Evolutionary conservation across 2,329 filamentous ascomycete species (phyloP), one percentile per base, ranked within the genome.

Genomic region (Arthroderma sp.): DNA sequence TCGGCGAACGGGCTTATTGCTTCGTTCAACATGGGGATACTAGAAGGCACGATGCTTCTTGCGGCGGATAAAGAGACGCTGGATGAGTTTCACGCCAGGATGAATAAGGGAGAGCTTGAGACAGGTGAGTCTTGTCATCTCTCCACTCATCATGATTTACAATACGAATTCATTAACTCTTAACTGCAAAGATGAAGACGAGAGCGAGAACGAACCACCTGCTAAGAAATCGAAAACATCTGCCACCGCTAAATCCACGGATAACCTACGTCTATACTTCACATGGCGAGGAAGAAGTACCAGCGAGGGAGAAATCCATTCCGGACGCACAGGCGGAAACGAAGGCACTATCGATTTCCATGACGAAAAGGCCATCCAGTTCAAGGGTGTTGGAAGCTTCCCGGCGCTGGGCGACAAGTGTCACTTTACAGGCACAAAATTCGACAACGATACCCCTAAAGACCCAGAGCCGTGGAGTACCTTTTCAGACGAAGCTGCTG

Each of bases 11-110:
- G 47, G 5, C 43, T 47, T 6, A 32, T 51, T 43, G 50, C 49
- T 7, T 39, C 47, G 7, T 52, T 50, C 29, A 44, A 50, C 38
- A 22, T 52, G 31, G 50, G 50, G 5, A 44, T 50, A 8, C 6
- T 52, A n/a, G 49, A 52, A 39, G 50, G 50, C 4, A 51, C 49
- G 5, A 52, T 52, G 49, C 30, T 51, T 4, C 44, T 52, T 27
- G 49, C 49, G 8, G 6, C 42, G n/a, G 40, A 44, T 30, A 42
- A 47, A 29, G 15, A 32, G 4, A 40, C 48, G 10, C 36, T 49
- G 5, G 29, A 44, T 28, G 42, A 29, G 15, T 46, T 47, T 28
- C 36, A 46, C n/a, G 27, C 22, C 27, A 44, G 29, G 38, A 36
- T 30, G 42, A 30, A 42, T n/a, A 31, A 33, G 7, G 29, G 15